phyloP scores from a whole-genome alignment of 2,329 filamentous ascomycete genomes.

The Xylaria hypoxylon region DNA sequence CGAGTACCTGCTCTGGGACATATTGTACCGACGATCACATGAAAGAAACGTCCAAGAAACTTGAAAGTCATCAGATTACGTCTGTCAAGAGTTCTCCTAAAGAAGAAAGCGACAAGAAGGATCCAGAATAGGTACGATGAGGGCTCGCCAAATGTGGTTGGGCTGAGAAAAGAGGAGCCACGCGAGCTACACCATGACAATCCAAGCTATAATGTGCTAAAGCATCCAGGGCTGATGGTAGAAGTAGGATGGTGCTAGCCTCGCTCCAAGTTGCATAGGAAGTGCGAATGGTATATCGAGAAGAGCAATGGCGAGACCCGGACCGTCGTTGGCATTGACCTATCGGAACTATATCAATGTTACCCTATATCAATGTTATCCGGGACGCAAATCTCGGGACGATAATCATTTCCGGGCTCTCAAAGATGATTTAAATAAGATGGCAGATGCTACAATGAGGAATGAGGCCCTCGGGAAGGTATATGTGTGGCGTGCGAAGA shows the following conservation, averaged over 20 bases:
- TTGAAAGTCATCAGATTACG: not conserved
- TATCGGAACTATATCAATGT: not conserved
- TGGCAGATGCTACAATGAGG: not conserved
- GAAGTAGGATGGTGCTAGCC: conserved; percentile 8
- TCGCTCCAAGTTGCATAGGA: not conserved
- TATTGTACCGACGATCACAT: not conserved
- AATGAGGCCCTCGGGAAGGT: not conserved
- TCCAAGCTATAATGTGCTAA: not conserved
- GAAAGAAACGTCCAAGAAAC: not conserved
- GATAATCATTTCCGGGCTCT: not conserved
- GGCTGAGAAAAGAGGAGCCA: not conserved
- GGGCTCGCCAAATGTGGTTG: not conserved
- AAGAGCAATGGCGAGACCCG: not conserved
- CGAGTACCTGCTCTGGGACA: not conserved
- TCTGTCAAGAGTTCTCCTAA: not conserved
- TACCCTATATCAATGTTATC: not conserved
- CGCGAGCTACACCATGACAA: not conserved
- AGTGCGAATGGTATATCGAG: conserved; percentile 19
- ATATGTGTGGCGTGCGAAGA: not conserved
- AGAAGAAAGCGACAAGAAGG: not conserved
- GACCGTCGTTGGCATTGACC: conserved; percentile 6
- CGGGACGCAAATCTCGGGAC: not conserved
- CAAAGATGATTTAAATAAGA: not conserved
- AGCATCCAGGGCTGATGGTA: conserved; percentile 5
- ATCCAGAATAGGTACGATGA: not conserved